phyloP scores from a whole-genome alignment of 2,329 filamentous ascomycete species.

The Neurospora crassa region DNA sequence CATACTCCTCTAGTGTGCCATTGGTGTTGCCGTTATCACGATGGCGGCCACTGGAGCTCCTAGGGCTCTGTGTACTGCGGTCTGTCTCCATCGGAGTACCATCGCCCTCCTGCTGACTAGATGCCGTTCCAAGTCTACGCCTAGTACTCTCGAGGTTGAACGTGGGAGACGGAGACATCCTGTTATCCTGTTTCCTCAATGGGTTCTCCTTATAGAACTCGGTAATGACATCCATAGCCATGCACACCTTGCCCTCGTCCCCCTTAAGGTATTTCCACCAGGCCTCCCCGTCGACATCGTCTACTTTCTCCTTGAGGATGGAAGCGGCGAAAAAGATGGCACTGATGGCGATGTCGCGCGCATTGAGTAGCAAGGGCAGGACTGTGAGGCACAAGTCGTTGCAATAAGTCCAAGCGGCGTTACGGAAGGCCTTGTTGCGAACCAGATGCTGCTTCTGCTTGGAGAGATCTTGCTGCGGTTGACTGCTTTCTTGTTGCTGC shows the following conservation, averaged over 20 bases:
- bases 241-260: slow-evolving; percentile 57
- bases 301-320: slow-evolving; percentile 64
- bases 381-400: slow-evolving; percentile 83
- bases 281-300: slow-evolving; percentile 63
- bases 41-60: slow-evolving; percentile 28
- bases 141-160: slow-evolving; percentile 49
- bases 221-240: slow-evolving; percentile 68
- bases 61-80: slow-evolving; percentile 40
- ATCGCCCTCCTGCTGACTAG: slow-evolving; percentile 33
- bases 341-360: slow-evolving; percentile 72
- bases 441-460: slow-evolving; percentile 35
- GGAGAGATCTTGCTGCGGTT: background rate
- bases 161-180: slow-evolving; percentile 39
- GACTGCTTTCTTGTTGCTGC: background rate
- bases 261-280: slow-evolving; percentile 84
- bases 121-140: slow-evolving; percentile 33
- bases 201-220: slow-evolving; percentile 59
- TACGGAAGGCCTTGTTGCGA: slow-evolving; percentile 72
- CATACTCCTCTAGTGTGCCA: slow-evolving; percentile 3
- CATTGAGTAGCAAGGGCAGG: slow-evolving; percentile 70
- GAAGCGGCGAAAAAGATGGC: slow-evolving; percentile 80
- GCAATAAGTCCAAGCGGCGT: slow-evolving; percentile 86
- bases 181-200: slow-evolving; percentile 46
- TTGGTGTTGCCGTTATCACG: slow-evolving; percentile 23
- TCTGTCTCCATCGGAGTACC: slow-evolving; percentile 41